Evolutionary conservation across 2,329 filamentous ascomycete genomes (phyloP), one percentile per base, ranked within the genome.

Genomic region (Epichloe gansuensis): DNA sequence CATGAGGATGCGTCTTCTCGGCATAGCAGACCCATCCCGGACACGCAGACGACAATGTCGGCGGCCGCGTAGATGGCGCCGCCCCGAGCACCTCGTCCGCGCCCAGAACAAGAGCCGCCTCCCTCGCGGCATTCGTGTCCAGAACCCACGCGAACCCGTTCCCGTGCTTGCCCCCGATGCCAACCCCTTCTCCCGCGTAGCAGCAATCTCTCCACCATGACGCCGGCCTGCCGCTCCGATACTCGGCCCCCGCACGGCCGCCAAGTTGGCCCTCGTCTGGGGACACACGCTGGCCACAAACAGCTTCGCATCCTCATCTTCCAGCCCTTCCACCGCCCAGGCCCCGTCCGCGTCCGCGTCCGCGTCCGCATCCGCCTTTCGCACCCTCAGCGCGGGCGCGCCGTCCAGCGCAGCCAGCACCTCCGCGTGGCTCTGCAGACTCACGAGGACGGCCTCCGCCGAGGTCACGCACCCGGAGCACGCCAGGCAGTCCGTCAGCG

Each of bases 21-120:
- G 91, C 91, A 64, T 98, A 98, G 71, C 93, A 98, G 52, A 98
- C 91, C 91, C 94, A 98, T 7, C 93, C 93, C 1, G 93, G 93
- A 67, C 93, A 98, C 21, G 89, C 89, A 3, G 91, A 91, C 8
- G 91, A 89, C 44, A 98, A 76, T 34, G 91, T 82, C 0, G 88
- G 87, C 51, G 73, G 73, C 46, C 59, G 47, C 17, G 62, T 62
- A 8, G 56, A 47, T 7, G 51, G 38, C 4, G 21, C 41, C 57
- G 57, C 44, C 11, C 59, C 67, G 21, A 81, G 70, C 8, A 86
- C 82, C 65, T 93, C 88, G 39, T 88, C 81, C 2, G 85, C 82
- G 28, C 85, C 84, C 15, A 91, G 76, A 6, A 91, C 85, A n/a
- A 97, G 77, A 61, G 86, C 88, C 12, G 86, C 85, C 60, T 94